Evolutionary conservation across 129 eudicot genomes (phyloP), one percentile per base, ranked within the genome.

Genomic region (Cynara cardunculus): DNA sequence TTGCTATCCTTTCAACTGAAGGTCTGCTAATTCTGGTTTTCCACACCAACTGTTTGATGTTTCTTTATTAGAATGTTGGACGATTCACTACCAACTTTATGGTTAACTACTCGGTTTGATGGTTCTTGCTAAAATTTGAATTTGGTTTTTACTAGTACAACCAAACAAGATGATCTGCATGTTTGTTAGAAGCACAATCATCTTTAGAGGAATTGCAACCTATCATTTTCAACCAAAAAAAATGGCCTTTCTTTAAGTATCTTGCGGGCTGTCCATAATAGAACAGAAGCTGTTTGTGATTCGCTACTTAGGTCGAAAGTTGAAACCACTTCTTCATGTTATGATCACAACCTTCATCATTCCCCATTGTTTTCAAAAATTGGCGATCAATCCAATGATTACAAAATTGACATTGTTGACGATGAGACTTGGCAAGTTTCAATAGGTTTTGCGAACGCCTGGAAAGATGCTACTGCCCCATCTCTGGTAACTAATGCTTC

Each of bases 401-500:
- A 77, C 88, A 87, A 82, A 35, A 87, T 92, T 71, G 90, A 94
- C 83, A 66, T 90, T 41, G 84, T 92, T 71, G 96, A 94, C 31
- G 84, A 83, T 76, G 93, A 90, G 19, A 81, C 94, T 21, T 94
- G 98, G 97, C 81, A 73, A 65, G 88, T 82, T 66, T 92, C 98
- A 22, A 72, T 92, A 1, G 90, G 93, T 66, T 84, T 94, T 67
- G 89, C 93, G 10, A 87, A 80, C 34, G 87, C 73, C 11, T 84
- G 85, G 84, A 88, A 83, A 82, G 70, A 82, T 59, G 87, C 78
- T 24, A 53, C 10, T 70, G 16, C 53, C 9, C 7, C 56, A 5
- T 76, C 31, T 4, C 24, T 16, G 16, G 74, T 73, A 25, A 31
- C 69, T 46, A 81, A 64, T 25, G 25, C 82, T 35, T 69, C 72